Base-by-base conservation (phyloP, 2,329 filamentous ascomycete genomes). In the Bipolaris oryzae region DNA sequence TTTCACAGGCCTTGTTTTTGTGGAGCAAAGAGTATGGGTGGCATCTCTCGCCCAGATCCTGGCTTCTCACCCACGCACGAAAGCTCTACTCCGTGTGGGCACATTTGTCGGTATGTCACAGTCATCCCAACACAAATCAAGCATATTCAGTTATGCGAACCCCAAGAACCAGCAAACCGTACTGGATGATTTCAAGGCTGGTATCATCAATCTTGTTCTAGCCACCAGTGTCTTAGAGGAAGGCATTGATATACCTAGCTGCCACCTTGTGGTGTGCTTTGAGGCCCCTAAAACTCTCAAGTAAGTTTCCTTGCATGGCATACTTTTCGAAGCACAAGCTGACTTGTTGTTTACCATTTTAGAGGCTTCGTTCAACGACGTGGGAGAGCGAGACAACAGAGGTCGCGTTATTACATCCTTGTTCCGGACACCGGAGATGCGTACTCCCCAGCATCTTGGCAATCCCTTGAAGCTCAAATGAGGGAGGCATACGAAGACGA, bases 381-480 rank as follows among this genome's bases (percentile, higher is more conserved):
- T 21, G 87, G 88, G 2, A 79, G 87, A 58, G 87, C 87, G 15
- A 80, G 88, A 46, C 81, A 82, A 57, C 74, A 80, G 46, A 73
- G 81, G 10, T 89, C 86, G 1, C 81, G 81, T 56, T 84, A 83
- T 72, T 79, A 78, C 53, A 71, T 88, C 1, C 79, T 88, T 60
- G 71, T 82, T 13, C 71, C 80, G 57, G 67, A 77, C 7, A 42
- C 20, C 7, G 61, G 56, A 11, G 53, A 3, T 64, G 73, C 33
- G 68, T 79, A 39, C 53, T 65, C 23, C 62, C 62, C 80, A 1
- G 63, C 73, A 2, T 80, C 83, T 23, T 96, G 91, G 89, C 78
- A 85, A 23, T 68, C 72, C 0, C 79, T 95, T 15, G 94, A 97
- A 70, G 73, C 80, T 3, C 79, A 85, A n/a, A 92, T 96, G 88